Evolutionary conservation across 225 moss, liverwort and hornwort genomes (phyloP).

Genomic region (Bryoerythrophyllum caledonicum): DNA sequence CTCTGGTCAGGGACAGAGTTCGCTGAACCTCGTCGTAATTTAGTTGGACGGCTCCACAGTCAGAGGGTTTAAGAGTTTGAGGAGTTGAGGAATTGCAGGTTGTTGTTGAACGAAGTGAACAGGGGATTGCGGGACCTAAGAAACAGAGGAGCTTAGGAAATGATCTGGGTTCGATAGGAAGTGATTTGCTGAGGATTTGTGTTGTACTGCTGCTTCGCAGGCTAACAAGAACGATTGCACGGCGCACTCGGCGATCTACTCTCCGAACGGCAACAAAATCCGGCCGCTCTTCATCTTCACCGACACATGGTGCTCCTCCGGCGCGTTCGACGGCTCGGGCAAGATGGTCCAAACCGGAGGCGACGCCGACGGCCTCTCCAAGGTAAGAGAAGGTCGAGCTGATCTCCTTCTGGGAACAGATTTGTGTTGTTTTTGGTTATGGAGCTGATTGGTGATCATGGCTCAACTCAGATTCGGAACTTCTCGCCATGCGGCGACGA

Average conservation of each 20-base stretch:
- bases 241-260: slow-evolving; percentile 60
- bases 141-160: neutral
- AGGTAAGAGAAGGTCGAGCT: slow-evolving; percentile 32
- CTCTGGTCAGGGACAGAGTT: neutral
- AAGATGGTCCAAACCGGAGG: slow-evolving; percentile 60
- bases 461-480: slow-evolving; percentile 38
- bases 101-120: neutral
- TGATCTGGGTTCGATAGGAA: no score
- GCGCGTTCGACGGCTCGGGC: slow-evolving; percentile 41
- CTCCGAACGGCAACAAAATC: slow-evolving; percentile 36
- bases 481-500: slow-evolving; percentile 37
- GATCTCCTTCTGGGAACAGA: no score
- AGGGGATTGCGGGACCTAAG: neutral
- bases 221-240: slow-evolving; percentile 49
- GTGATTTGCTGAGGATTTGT: neutral
- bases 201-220: neutral
- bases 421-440: no score
- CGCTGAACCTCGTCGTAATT: neutral
- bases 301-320: slow-evolving; percentile 66
- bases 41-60: neutral
- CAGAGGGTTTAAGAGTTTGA: no score
- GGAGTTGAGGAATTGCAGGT: neutral
- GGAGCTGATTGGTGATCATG: neutral
- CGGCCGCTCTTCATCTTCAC: slow-evolving; percentile 56
- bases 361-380: slow-evolving; percentile 46